Base-by-base conservation (phyloP, 2,329 filamentous ascomycete species). In the Aspergillus neoniger region DNA sequence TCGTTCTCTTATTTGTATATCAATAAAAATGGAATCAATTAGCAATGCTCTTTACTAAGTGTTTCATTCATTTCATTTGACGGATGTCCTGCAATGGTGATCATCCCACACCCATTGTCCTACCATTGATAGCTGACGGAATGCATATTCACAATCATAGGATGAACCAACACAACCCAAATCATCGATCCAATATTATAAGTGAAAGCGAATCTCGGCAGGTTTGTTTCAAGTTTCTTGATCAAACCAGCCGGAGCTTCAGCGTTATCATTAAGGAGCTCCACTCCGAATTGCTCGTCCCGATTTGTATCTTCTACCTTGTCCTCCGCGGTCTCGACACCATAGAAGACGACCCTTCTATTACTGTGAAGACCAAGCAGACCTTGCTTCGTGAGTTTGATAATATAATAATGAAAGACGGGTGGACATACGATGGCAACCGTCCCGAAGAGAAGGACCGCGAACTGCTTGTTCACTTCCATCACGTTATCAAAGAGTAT, bases 291-390 rank as follows among this genome's bases (percentile, higher is more conserved):
- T 87, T 99, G 32, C 86, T 98, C 36, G 86, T 97, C 41, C 92
- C 95, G 21, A 85, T 98, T 49, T 88, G 89, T 58, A 82, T 98
- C 9, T 99, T 99, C 84, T 99, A 99, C 81, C 86, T 99, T 25
- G 86, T 92, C 56, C 84, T 99, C 57, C 91, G 95, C 63, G 95
- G 91, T 50, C 85, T 99, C 54, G 95, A 99, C 77, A 99, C 95
- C n/a, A 91, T 99, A 63, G 95, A 99, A 79, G 95, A 99, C 82
- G 95, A 99, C 78, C 97, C 97, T 87, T 96, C 92, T 4, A 89
- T 99, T 62, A 82, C 89, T 2, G 80, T 94, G 38, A 84, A 86
- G 65, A 88, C 85, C 72, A 99, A 99, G 81, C 90, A 96, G 72
- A 92, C 92, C 2, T 79, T 97, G 59, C 82, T 99, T 63, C 87